Percentiles rank a stretch among this genome's conserved stretches.
Evolutionary conservation across 1,284 basidiomycete genomes (phyloP).

Genomic region (Cryptococcus depauperatus): DNA sequence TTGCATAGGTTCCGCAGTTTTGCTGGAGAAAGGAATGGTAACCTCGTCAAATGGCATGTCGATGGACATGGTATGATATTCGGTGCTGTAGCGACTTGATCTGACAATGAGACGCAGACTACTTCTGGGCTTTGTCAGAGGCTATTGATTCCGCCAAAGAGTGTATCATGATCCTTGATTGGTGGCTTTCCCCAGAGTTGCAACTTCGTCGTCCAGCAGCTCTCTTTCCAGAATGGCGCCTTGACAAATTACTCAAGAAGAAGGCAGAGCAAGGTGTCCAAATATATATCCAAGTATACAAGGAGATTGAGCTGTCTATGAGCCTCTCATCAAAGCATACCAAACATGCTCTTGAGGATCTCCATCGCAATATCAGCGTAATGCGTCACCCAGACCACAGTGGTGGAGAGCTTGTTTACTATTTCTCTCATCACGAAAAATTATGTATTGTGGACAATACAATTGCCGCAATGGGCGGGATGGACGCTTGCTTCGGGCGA

Average conservation of each 20-base stretch:
- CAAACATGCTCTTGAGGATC: constrained; percentile 66
- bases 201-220: constrained; percentile 76
- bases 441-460: constrained; percentile 70
- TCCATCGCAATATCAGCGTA: constrained; percentile 79
- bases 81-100: not conserved
- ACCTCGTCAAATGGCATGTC: constrained; percentile 82
- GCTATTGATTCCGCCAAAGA: constrained; percentile 57
- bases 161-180: constrained; percentile 70
- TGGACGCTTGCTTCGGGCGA: constrained; percentile 87
- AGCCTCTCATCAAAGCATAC: constrained; percentile 74
- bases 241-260: constrained; percentile 71
- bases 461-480: constrained; percentile 58
- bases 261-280: constrained; percentile 87
- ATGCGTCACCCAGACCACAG: constrained; percentile 86
- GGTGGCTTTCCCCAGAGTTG: constrained; percentile 79
- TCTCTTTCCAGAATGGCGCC: constrained; percentile 69
- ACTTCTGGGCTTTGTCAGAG: constrained; percentile 87
- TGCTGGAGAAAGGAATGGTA: constrained; percentile 55
- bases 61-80: constrained; percentile 59
- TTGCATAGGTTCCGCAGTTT: constrained; percentile 79
- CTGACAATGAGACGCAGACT: constrained; percentile 49
- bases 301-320: constrained; percentile 88
- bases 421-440: constrained; percentile 48
- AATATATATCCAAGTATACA: constrained; percentile 81
- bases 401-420: constrained; percentile 50